A percentile compares a stretch with the other conserved stretches of the same genome.
Conservation (phyloP, 2,329 filamentous ascomycete species). For the Pseudogymnoascus sp. region DNA sequence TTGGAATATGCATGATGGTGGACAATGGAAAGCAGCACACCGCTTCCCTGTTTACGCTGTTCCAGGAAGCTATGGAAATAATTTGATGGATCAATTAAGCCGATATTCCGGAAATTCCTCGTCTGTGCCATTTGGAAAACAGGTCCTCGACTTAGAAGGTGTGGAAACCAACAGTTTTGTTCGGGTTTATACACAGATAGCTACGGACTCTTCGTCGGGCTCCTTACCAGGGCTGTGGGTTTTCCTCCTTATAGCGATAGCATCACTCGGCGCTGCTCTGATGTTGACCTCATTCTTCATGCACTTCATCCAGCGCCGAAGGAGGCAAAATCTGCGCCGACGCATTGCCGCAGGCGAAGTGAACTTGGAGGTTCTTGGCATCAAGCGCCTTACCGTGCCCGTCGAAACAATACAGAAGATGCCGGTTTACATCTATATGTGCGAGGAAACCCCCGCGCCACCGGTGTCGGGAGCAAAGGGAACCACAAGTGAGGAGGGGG, state of each 20-base stretch:
- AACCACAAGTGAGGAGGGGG: background rate
- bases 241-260: constrained; percentile 65
- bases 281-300: constrained; percentile 61
- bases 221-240: constrained; percentile 70
- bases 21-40: constrained; percentile 63
- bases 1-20: constrained; percentile 66
- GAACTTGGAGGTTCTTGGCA: constrained; percentile 77
- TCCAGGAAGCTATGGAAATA: constrained; percentile 56
- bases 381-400: constrained; percentile 75
- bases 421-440: constrained; percentile 70
- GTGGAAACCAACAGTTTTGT: constrained; percentile 52
- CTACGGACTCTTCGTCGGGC: constrained; percentile 23
- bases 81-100: constrained; percentile 64
- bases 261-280: constrained; percentile 62
- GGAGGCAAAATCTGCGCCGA: constrained; percentile 59
- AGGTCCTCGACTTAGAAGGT: constrained; percentile 49
- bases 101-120: constrained; percentile 72
- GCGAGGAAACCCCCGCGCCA: constrained; percentile 40
- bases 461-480: constrained; percentile 10
- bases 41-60: constrained; percentile 79
- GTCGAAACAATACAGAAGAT: constrained; percentile 62
- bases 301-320: constrained; percentile 68
- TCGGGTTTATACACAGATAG: constrained; percentile 51
- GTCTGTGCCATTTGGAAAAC: constrained; percentile 48
- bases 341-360: constrained; percentile 73